Evolutionary conservation across 306 rosid genomes (phyloP), one percentile per base, ranked within the genome.

Genomic region (Trifolium fragiferum): DNA sequence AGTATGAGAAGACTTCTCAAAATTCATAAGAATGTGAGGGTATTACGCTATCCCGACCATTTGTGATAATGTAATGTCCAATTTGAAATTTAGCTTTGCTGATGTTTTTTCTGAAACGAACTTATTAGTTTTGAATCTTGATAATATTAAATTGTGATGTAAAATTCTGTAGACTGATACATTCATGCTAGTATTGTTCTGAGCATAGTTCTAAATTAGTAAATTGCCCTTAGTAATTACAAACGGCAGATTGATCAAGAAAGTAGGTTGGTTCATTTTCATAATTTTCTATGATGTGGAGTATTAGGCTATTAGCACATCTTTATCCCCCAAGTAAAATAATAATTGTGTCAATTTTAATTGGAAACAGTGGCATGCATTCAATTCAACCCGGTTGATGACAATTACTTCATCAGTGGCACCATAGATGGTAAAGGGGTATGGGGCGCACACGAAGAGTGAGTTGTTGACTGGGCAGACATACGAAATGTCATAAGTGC

Each of bases 21-120:
- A 78, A 95, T 92, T 78, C 99, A 95, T 77, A 97, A 95, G 81
- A 95, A 95, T 76, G 98, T 95, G 68, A 90, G 86, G 83, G 98
- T 95, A 70, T 77, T 95, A 80, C 96, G 99, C 69, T 90, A 85
- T 80, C 99, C 99, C 0, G 97, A 94, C 78, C 99, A 90, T 92
- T 89, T 92, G n/a, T n/a, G n/a, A n/a, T n/a, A n/a, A n/a, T n/a
- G n/a, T n/a, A n/a, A n/a, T n/a, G n/a, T n/a, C n/a, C n/a, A n/a
- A n/a, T n/a, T n/a, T n/a, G n/a, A n/a, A n/a, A n/a, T n/a, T n/a
- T n/a, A n/a, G n/a, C n/a, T n/a, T n/a, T n/a, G n/a, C n/a, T n/a
- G n/a, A n/a, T n/a, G n/a, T n/a, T n/a, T n/a, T n/a, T n/a, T n/a
- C n/a, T n/a, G n/a, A n/a, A n/a, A n/a, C n/a, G n/a, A n/a, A n/a